Base-by-base conservation (phyloP, 2,329 filamentous ascomycete genomes). In the Epichloe amarillans region DNA sequence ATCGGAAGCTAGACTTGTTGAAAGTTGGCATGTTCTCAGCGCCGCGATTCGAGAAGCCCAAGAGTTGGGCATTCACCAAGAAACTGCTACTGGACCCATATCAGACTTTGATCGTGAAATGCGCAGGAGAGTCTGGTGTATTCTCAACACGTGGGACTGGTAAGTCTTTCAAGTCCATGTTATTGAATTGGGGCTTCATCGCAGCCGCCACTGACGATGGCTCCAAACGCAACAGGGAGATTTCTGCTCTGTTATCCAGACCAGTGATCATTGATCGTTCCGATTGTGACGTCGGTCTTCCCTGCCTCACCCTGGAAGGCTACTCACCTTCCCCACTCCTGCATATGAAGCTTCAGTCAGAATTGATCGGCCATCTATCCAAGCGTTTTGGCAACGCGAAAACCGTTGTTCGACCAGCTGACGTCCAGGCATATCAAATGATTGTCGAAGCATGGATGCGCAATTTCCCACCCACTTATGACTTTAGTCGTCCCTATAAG, bases 391-490 rank as follows among this genome's bases (percentile, higher is more conserved):
- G 62, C 4, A 56, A 57, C 0, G 57, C 60, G 5, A 64, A 61
- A 46, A 61, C 62, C 41, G 54, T 68, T 10, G 54, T 54, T 11
- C 49, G 52, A 2, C 54, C 61, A 1, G 53, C 61, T 12, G 60
- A 72, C 21, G 57, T 67, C 11, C 54, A 59, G 42, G 60, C 62
- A 47, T 66, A 69, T 44, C 65, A 53, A 21, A 35, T 35, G 1
- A 65, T 64, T 2, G 62, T 73, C 14, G 64, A 73, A 30, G 59
- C 58, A 3, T 77, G 73, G 67, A 66, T 73, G 33, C 53, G 61
- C 2, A 64, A 61, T 4, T 66, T 77, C 23, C 73, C 72, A 3
- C 56, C 65, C 0, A 60, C 69, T 0, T 73, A 72, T 50, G 58
- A 61, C 12, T 52, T 72, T 4, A 55, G 61, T 2, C 55, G 68